Evolutionary conservation across 306 rosid species (phyloP), one percentile per base, ranked within the genome.

Genomic region (Erythrophleum fordii): DNA sequence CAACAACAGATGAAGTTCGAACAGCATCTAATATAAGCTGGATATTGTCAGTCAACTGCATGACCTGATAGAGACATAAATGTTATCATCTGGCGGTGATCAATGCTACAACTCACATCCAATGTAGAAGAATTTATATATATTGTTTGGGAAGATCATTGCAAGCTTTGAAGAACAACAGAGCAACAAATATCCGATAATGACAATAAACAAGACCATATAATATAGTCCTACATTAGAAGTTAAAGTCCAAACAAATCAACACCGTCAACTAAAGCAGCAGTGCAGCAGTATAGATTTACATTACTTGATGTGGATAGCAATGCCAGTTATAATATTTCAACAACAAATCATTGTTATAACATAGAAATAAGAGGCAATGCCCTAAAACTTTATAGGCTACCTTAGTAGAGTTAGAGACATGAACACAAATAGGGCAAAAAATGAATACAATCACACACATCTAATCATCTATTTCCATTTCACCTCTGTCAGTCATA

Each of bases 21-120:
- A 96, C 39, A 67, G 98, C 90, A 18, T 96, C 98, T 77, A 88
- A 35, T 79, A 93, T 89, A 74, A 84, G 76, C 81, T 77, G 97
- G 72, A 96, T 60, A 66, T 82, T 88, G 46, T 90, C 97, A 14
- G 98, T 96, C 87, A 93, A 76, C 67, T 23, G 26, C 86, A 31
- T 66, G 44, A 95, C 96, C 99, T 95, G 64, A 42, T 11, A 60
- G 17, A 67, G 34, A 72, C 17, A 70, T 35, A 53, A 37, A 51
- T 71, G 1, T 61, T 12, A 69, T 64, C 61, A 80, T 62, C 42
- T 44, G 58, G 37, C 11, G 26, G 23, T 59, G 31, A 53, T 75
- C 6, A 17, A 60, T 37, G 52, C 46, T 48, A 48, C 29, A 39
- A 75, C 66, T 51, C 64, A 49, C 29, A 41, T 52, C 62, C 59